Percentiles rank a stretch among this genome's conserved stretches.
Evolutionary conservation across 1,284 basidiomycete genomes (phyloP).

Genomic region (Ceratobasidium sp.): DNA sequence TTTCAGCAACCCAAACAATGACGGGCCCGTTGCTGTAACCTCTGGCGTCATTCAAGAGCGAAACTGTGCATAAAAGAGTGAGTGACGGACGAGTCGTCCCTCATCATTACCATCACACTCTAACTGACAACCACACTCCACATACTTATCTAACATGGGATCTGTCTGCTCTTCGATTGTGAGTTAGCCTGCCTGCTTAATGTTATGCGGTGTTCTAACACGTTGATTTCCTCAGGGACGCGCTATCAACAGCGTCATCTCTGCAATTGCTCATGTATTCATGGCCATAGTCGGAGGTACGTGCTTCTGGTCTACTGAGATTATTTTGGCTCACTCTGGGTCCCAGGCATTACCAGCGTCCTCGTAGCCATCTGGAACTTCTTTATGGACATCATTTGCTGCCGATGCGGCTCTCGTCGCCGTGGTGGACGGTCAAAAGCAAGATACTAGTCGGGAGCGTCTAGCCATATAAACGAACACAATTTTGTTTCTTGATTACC

Average conservation of each 20-base stretch:
- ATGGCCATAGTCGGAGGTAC: constrained; percentile 40
- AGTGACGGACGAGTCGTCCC: not conserved
- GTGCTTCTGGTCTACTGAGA: not conserved
- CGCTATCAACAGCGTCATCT: constrained; percentile 41
- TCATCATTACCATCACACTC: not conserved
- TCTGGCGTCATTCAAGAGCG: no score
- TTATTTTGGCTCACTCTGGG: not conserved
- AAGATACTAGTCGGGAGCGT: not conserved
- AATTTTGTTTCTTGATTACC: not conserved
- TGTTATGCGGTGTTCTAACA: not conserved
- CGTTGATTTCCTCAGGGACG: not conserved
- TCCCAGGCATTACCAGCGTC: constrained; percentile 24
- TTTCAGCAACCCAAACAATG: not conserved
- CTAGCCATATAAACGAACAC: not conserved
- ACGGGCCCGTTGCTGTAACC: not conserved
- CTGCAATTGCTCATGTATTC: constrained; percentile 38
- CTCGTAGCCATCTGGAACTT: constrained; percentile 42
- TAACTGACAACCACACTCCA: constrained; percentile 46
- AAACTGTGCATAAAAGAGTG: no score
- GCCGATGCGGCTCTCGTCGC: constrained; percentile 40
- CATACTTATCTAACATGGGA: constrained; percentile 32
- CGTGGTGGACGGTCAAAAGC: constrained; percentile 6
- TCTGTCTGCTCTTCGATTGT: constrained; percentile 41
- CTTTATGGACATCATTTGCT: constrained; percentile 42
- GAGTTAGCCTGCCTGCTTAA: not conserved